These are phyloP conservation scores for Nicotiana knightiana DNA, from an alignment of 257 asterid species.

Conservation along the genomic window DNA sequence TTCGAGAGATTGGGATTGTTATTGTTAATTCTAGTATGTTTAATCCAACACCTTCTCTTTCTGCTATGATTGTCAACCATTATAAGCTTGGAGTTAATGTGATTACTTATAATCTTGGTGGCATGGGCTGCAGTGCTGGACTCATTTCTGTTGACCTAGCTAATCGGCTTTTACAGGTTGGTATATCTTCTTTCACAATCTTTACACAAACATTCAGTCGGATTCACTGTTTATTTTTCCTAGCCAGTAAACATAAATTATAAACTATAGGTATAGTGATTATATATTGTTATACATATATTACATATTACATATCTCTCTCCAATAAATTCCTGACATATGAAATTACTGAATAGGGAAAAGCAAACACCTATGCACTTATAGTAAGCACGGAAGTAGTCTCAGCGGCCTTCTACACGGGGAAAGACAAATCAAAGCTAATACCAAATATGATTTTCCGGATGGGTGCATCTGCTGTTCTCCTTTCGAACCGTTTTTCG, in stretches of 20 bases:
- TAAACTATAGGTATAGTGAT: no score
- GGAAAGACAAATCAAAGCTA: conserved; percentile 57
- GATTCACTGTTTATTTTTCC: no score
- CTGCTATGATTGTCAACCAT: conserved; percentile 28
- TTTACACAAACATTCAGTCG: no score
- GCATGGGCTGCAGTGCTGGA: conserved; percentile 53
- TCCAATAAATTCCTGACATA: neutral
- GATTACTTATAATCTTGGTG: conserved; percentile 32
- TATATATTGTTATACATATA: no score
- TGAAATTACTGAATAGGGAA: neutral
- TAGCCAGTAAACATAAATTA: no score
- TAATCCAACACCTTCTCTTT: conserved; percentile 35
- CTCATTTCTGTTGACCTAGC: conserved; percentile 35
- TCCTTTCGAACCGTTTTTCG: conserved; percentile 48
- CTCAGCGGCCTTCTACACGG: conserved; percentile 55
- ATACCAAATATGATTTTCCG: conserved; percentile 68
- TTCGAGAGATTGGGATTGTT: conserved; percentile 27
- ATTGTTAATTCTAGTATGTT: conserved; percentile 33
- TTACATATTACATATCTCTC: no score
- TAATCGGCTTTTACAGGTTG: conserved; percentile 21
- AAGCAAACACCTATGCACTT: conserved; percentile 35
- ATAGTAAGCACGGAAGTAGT: conserved; percentile 61
- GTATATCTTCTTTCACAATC: neutral
- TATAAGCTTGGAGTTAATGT: conserved; percentile 26
- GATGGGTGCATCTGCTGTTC: conserved; percentile 60